Percentiles rank a stretch among this genome's conserved stretches.
Evolutionary conservation across 2,329 filamentous ascomycete species (phyloP).

Genomic region (Beauveria asiatica): DNA sequence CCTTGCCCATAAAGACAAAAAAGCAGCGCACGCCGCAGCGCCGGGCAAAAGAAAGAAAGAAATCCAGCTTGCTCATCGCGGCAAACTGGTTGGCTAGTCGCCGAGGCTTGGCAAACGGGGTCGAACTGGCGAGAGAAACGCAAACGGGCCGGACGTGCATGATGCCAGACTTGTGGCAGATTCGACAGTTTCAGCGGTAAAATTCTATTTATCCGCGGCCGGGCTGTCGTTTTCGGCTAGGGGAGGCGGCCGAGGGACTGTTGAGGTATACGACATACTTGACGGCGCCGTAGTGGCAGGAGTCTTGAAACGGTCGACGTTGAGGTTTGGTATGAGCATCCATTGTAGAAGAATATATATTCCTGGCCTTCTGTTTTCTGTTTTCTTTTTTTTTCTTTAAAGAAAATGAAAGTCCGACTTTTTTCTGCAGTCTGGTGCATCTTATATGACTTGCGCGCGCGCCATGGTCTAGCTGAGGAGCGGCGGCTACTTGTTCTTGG

Average conservation of each 20-base stretch:
- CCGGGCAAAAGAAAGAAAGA: constrained; percentile 40
- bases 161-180: constrained; percentile 39
- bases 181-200: constrained; percentile 38
- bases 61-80: constrained; percentile 24
- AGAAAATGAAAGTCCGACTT: no score
- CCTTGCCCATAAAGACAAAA: constrained; percentile 30
- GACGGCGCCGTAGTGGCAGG: constrained; percentile 35
- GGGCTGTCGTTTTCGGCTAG: background rate
- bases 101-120: constrained; percentile 28
- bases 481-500: no score
- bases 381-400: no score
- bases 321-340: background rate
- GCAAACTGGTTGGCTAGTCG: constrained; percentile 33
- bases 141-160: constrained; percentile 41
- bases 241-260: constrained; percentile 23
- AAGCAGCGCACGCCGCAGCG: constrained; percentile 35
- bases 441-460: no score
- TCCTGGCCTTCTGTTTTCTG: no score
- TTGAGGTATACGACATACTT: constrained; percentile 32
- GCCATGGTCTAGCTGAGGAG: no score
- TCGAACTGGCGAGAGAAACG: constrained; percentile 34
- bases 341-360: background rate
- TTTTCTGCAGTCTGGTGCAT: no score
- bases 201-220: constrained; percentile 9
- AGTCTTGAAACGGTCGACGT: constrained; percentile 21